These are phyloP conservation scores for Lomentospora prolificans DNA, from an alignment of 2,329 filamentous ascomycete species.

Conservation along the genomic window DNA sequence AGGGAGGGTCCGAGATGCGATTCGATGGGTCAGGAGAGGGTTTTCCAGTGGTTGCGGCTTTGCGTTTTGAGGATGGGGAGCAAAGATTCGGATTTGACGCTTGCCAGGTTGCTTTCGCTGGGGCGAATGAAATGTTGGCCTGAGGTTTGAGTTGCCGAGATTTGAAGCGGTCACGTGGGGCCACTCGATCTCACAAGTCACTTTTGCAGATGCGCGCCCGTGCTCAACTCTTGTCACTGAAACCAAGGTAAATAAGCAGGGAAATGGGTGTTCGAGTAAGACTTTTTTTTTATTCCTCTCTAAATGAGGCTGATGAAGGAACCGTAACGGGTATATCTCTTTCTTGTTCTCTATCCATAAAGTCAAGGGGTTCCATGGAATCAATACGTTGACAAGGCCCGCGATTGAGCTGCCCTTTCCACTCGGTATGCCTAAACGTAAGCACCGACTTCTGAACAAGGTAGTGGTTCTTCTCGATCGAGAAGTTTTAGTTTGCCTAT, in stretches of 20 bases:
- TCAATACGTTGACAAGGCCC: no score
- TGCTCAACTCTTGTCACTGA: no score
- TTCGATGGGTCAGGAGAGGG: slow-evolving; percentile 2
- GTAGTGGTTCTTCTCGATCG: not conserved
- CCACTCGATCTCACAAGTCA: not conserved
- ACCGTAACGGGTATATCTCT: no score
- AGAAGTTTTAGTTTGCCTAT: not conserved
- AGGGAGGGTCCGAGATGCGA: not conserved
- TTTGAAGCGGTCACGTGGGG: not conserved
- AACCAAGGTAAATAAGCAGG: no score
- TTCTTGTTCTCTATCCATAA: no score
- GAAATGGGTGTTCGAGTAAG: no score
- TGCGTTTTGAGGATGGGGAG: not conserved
- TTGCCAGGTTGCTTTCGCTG: not conserved
- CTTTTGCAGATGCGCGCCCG: no score
- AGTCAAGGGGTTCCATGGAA: no score
- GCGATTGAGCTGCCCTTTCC: no score
- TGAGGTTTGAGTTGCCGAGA: slow-evolving; percentile 1
- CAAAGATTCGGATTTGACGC: slow-evolving; percentile 5
- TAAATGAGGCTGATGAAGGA: no score
- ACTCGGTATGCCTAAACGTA: no score
- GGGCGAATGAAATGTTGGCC: not conserved
- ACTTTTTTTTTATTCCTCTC: no score
- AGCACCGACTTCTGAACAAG: not conserved
- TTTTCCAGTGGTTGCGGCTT: slow-evolving; percentile 5